These are phyloP conservation scores for Entomortierella parvispora DNA, from an alignment of 192 early-diverging fungal species.

Conservation along the genomic window DNA sequence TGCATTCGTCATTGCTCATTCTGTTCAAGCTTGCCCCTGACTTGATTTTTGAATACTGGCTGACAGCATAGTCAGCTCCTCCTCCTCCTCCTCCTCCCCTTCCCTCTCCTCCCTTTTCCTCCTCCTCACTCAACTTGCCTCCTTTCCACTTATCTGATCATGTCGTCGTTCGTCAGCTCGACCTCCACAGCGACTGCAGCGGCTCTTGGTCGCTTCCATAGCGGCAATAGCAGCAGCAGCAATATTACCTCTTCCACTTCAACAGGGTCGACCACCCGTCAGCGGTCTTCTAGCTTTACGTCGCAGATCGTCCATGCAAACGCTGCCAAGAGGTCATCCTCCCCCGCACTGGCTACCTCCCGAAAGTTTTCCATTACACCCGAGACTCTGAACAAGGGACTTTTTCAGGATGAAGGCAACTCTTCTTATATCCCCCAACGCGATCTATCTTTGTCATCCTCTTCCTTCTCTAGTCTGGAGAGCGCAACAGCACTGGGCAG, in stretches of 20 bases:
- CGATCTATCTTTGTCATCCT: slow-evolving; percentile 12
- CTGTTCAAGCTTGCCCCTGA: too few species aligned
- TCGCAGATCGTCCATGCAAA: neutral
- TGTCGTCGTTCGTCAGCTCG: neutral
- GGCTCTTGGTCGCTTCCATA: slow-evolving; percentile 34
- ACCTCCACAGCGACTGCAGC: slow-evolving; percentile 15
- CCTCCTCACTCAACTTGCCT: neutral
- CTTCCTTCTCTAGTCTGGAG: slow-evolving; percentile 1
- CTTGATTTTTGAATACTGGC: too few species aligned
- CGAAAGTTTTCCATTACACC: neutral
- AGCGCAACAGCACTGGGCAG: slow-evolving; percentile 3
- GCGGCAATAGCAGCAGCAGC: neutral
- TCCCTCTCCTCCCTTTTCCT: neutral
- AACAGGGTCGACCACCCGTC: slow-evolving; percentile 7
- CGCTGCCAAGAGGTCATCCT: neutral
- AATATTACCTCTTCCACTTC: neutral
- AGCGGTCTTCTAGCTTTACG: slow-evolving; percentile 41
- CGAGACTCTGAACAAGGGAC: slow-evolving; percentile 20
- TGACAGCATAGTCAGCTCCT: neutral
- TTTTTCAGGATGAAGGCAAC: slow-evolving; percentile 10
- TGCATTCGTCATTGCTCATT: neutral
- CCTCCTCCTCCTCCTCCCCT: neutral
- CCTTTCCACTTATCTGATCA: neutral
- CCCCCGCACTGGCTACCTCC: neutral
- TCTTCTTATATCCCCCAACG: neutral